Base-by-base conservation (phyloP, 106 monocot species). In the Dendrobium chrysotoxum region DNA sequence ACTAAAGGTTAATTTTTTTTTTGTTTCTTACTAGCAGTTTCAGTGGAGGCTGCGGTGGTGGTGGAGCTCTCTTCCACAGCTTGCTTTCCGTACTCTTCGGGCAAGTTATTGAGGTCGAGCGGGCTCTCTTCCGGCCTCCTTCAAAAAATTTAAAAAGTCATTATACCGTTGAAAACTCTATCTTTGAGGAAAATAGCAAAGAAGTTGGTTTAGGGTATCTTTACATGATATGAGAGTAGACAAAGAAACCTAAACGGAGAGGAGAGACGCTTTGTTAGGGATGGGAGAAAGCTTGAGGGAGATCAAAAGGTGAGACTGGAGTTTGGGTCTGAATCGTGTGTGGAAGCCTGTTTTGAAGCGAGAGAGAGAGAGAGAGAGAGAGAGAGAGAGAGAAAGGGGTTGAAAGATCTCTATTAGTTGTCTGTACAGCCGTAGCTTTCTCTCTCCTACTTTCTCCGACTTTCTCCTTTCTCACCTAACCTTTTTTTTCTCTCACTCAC, bases 21-120 rank as follows among this genome's bases (percentile, higher is more conserved):
- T 35, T 35, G 0, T 35, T 2, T 42, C 86, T 86, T 87, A 91
- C 90, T 85, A 0, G 81, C 81, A 76, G 85, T 81, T 15, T 93
- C 91, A 0, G 89, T 61, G 0, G 92, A 95, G 17, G 98, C 89
- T 0, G 92, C 89, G 21, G 98, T 93, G 8, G 98, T 91, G 41
- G 91, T 93, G 11, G 93, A 93, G 76, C 91, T 93, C 85, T 93
- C 91, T 77, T 93, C 95, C 53, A 91, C 9, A 5, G 81, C 70
- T 40, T 89, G 95, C 81, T 93, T 99, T 13, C 89, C 91, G 57
- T 93, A 88, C 28, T 99, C 98, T 80, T 99, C 95, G 10, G 98
- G 98, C 42, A 95, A 81, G 84, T 95, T 99, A 87, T 99, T 99
- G 77, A 99, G 98, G 80, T 99, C 98, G 47, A 99, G 84, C 28